Evolutionary conservation across 768 basidiomycete genomes (phyloP), one percentile per base, ranked within the genome.

Genomic region (Russula ochroleuca): DNA sequence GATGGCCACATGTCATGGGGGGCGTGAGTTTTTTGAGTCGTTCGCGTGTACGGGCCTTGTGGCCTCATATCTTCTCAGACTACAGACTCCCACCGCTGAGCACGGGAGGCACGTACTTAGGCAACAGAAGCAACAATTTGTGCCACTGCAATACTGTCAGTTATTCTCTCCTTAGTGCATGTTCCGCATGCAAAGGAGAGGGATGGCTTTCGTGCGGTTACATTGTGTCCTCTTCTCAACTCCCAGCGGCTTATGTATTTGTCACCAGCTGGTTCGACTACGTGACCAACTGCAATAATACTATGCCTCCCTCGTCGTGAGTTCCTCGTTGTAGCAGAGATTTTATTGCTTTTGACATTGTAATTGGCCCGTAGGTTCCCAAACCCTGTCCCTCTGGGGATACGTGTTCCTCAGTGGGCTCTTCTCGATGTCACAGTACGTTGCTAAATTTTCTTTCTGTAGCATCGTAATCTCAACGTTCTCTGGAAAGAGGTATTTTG

Each of bases 111-210:
- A 5, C 28, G 5, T 28, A 28, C 5, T 28, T 28, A 5, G 28
- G 28, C 28, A 28, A 28, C 5, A 28, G 28, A 28, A 28, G 28
- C 28, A 28, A 28, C 40, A 21, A 53, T 31, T 10, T 28, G 43
- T 61, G 60, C 53, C 14, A 55, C 35, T 62, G 61, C 25, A 62
- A 49, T 45, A 49, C 53, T 2, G 31, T 51, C 31, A 11, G 10
- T 11, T 51, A 51, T n/a, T 51, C 38, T 7, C 60, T 61, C 33
- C 6, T 55, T 8, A 62, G 61, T 21, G 61, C 61, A 6, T 62
- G 61, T 23, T 45, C 23, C 3, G 53, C 45, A 21, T 62, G 61
- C 25, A 57, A 64, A 31, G 37, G 37, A 31, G 2, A 5, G 19
- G 8, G 9, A 1, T 64, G 51, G 63, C 40, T 5, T 9, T 17